These are phyloP conservation scores for Fusarium nanum DNA, from an alignment of 2,329 filamentous ascomycete species.

Conservation along the genomic window DNA sequence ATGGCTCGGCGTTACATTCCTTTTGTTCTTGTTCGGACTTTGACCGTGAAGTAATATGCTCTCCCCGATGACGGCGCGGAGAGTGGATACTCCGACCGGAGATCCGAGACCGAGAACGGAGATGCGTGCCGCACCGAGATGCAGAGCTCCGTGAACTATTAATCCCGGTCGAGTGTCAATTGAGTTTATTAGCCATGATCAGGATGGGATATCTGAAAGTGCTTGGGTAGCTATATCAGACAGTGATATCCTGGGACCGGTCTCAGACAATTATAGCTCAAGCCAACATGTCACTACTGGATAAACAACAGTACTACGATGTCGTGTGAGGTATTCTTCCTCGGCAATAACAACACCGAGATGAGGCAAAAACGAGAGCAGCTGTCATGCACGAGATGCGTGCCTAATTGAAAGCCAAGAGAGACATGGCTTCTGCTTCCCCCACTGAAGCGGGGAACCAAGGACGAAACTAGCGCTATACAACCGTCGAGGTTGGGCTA, in stretches of 20 bases:
- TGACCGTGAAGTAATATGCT: slow-evolving; percentile 14
- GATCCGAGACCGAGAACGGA: slow-evolving; percentile 45
- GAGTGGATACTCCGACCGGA: slow-evolving; percentile 41
- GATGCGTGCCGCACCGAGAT: slow-evolving; percentile 46
- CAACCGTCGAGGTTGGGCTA: slow-evolving; percentile 36
- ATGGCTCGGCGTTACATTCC: slow-evolving; percentile 17
- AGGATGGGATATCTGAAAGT: neutral
- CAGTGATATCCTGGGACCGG: neutral
- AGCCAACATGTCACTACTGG: neutral
- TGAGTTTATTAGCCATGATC: slow-evolving; percentile 10
- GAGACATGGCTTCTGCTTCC: slow-evolving; percentile 19
- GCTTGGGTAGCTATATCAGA: neutral
- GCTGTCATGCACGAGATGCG: slow-evolving; percentile 30
- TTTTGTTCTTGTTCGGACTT: slow-evolving; percentile 18
- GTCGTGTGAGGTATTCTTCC: slow-evolving; percentile 4
- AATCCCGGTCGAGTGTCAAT: slow-evolving; percentile 19
- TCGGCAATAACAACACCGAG: slow-evolving; percentile 41
- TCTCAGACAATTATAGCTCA: neutral
- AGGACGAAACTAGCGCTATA: slow-evolving; percentile 33
- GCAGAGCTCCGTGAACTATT: slow-evolving; percentile 25
- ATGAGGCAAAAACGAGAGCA: slow-evolving; percentile 27
- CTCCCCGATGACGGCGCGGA: slow-evolving; percentile 45
- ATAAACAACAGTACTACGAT: slow-evolving; percentile 1
- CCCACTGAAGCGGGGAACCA: slow-evolving; percentile 32
- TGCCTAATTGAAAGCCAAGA: slow-evolving; percentile 25